Base-by-base conservation (phyloP, 495 filamentous ascomycete genomes). In the Penicillium desertorum region DNA sequence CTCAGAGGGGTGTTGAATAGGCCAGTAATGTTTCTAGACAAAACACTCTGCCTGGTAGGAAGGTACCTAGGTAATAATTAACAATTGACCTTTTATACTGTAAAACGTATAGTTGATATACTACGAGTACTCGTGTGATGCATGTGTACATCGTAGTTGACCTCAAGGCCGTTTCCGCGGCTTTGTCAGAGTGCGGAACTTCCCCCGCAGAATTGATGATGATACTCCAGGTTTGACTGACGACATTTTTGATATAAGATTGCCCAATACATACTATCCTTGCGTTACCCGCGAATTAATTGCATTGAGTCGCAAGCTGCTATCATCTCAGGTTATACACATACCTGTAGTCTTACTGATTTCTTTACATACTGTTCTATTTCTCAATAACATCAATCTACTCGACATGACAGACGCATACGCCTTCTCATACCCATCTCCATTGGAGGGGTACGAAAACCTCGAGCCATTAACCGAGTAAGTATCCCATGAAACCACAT, bases 401-500 rank as follows among this genome's bases (percentile, higher is more conserved):
- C 37, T 30, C 56, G 58, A 27, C 12, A 76, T 76, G 74, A 71
- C 73, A 10, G 70, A 76, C 34, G 65, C 69, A 59, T 77, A 68
- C 41, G 64, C 69, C 46, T 73, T 62, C 48, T 57, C 62, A 12
- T 90, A 86, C 66, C 80, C 87, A 4, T 91, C 84, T 3, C 89
- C 88, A 0, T 68, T 91, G 2, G 77, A 75, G 54, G 88, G 86
- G 6, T 91, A 86, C 59, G 85, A 89, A 56, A 73, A 80, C 45
- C 72, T 80, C 14, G 75, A 84, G 25, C 81, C 86, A 9, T 79
- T 91, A 0, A 72, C 86, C 9, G 80, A 62, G 88, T 89, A 67
- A 78, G 76, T 67, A 62, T 30, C 56, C 45, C 23, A 47, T 34
- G 19, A 44, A 56, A 47, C 48, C 30, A 19, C 32, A 45, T 17